Base-by-base conservation (phyloP, 495 filamentous ascomycete species). In the Hyaloscypha bicolor region DNA sequence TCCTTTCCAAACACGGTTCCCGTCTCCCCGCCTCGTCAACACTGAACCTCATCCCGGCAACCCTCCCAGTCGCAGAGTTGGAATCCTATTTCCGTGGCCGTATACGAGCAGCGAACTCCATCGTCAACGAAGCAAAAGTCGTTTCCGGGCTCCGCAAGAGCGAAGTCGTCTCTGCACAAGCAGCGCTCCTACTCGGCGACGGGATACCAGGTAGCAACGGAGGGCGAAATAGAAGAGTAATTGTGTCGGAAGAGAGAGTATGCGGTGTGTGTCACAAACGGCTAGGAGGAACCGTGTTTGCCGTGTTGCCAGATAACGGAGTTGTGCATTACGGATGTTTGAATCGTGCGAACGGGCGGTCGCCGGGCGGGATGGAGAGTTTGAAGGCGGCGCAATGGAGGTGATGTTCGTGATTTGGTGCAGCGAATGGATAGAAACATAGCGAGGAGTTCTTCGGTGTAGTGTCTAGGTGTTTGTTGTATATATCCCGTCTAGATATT, bases 201-300 rank as follows among this genome's bases (percentile, higher is more conserved):
- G 87, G 83, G 0, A 63, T 78, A 2, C 79, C 82, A 11, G 77
- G 79, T 9, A 87, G 86, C 0, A 80, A 80, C 31, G 83, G 81
- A 19, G 86, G 85, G 5, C 80, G 88, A 69, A 93, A 90, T 72
- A 81, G 91, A 64, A 81, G 89, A 68, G 93, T 96, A 35, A 85
- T 93, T 9, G 86, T 99, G 65, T 83, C 81, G 2, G 94, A 99
- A 71, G 93, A 97, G 69, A 83, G 91, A 65, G 89, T 95, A 29
- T 99, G 95, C 76, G 88, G 90, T 12, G 90, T 95, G 45, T 99
- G 95, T 75, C 89, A 96, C 76, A 97, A 97, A 80, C 80, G 95
- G 64, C 84, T 99, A 68, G 95, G 96, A 8, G 88, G 91, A 16
- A 95, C 90, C 77, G 95, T 96, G 22, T 90, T 98, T 58, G 80